Evolutionary conservation across 805 yeast genomes (phyloP).

Genomic region (Teunomyces cretensis): DNA sequence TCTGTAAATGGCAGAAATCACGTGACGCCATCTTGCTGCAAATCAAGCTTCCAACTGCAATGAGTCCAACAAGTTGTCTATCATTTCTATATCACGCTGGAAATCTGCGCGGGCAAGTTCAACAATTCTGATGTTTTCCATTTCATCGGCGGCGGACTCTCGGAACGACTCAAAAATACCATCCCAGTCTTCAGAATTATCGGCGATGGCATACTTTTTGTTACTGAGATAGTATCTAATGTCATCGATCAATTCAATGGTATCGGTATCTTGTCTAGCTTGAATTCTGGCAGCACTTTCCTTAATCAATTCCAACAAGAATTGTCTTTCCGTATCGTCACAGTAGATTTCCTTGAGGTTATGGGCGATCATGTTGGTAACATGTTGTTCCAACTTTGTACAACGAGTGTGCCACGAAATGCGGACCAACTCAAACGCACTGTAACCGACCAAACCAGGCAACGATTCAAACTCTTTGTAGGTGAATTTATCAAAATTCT

Average conservation of each 20-base stretch:
- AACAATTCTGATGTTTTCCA: constrained; percentile 17
- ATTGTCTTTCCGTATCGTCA: constrained; percentile 27
- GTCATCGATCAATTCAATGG: constrained; percentile 78
- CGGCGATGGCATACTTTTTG: constrained; percentile 35
- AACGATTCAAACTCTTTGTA: constrained; percentile 18
- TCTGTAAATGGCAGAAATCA: background rate
- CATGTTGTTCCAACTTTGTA: constrained; percentile 62
- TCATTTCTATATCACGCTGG: constrained; percentile 28
- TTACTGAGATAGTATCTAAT: constrained; percentile 58
- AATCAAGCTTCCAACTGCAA: constrained; percentile 30
- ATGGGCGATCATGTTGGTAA: constrained; percentile 57
- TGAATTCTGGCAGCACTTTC: constrained; percentile 57
- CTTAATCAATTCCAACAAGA: constrained; percentile 21
- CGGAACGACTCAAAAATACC: constrained; percentile 17
- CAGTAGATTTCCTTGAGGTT: constrained; percentile 39
- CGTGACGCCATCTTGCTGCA: background rate
- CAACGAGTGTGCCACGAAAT: constrained; percentile 69
- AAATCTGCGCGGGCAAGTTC: constrained; percentile 17
- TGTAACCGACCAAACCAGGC: constrained; percentile 26
- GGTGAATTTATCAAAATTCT: constrained; percentile 19
- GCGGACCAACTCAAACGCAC: constrained; percentile 56
- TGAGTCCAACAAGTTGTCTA: constrained; percentile 26
- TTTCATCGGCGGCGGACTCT: constrained; percentile 7
- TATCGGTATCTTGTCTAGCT: constrained; percentile 69
- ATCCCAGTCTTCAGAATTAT: constrained; percentile 25